Percentiles rank a stretch among this genome's conserved stretches.
Conservation (phyloP, 2,329 filamentous ascomycete species). For the Erysiphe pulchra region DNA sequence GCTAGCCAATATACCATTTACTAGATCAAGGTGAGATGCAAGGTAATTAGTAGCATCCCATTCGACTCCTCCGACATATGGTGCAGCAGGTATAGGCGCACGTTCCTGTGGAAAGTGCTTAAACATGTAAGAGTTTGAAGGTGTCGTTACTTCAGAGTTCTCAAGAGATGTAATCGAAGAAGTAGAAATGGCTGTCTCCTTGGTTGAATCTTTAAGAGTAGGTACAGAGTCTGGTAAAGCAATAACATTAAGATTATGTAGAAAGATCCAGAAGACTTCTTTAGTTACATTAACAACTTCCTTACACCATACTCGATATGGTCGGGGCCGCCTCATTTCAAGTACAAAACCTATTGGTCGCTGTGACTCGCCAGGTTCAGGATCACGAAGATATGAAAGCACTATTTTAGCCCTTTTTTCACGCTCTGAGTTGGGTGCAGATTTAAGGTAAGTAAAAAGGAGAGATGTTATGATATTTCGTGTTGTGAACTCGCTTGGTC, state of each 20-base stretch:
- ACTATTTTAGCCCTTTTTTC: conserved; percentile 45
- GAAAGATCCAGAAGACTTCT: conserved; percentile 97
- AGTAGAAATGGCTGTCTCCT: conserved; percentile 9
- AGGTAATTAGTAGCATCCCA: conserved; percentile 98
- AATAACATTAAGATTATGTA: conserved; percentile 79
- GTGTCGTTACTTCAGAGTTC: conserved; percentile 14
- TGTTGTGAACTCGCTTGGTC: conserved; percentile 87
- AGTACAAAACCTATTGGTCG: conserved; percentile 66
- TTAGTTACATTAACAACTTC: conserved; percentile 84
- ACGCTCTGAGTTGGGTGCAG: conserved; percentile 33
- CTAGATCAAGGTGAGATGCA: conserved; percentile 69
- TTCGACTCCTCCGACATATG: conserved; percentile 90
- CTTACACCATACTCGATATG: conserved; percentile 84
- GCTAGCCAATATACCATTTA: conserved; percentile 75
- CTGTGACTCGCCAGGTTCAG: conserved; percentile 46
- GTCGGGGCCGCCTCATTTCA: conserved; percentile 65
- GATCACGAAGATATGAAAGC: conserved; percentile 56
- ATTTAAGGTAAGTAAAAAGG: conserved; percentile 66
- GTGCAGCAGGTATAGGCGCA: conserved; percentile 75
- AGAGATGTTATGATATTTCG: conserved; percentile 73
- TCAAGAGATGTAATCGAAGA: conserved; percentile 7
- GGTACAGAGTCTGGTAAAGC: conserved; percentile 24
- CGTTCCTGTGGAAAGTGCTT: conserved; percentile 63
- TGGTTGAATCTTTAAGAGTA: conserved; percentile 9
- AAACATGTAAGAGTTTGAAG: conserved; percentile 33